Base-by-base conservation (phyloP, 2,329 filamentous ascomycete species). In the Colletotrichum sublineola region DNA sequence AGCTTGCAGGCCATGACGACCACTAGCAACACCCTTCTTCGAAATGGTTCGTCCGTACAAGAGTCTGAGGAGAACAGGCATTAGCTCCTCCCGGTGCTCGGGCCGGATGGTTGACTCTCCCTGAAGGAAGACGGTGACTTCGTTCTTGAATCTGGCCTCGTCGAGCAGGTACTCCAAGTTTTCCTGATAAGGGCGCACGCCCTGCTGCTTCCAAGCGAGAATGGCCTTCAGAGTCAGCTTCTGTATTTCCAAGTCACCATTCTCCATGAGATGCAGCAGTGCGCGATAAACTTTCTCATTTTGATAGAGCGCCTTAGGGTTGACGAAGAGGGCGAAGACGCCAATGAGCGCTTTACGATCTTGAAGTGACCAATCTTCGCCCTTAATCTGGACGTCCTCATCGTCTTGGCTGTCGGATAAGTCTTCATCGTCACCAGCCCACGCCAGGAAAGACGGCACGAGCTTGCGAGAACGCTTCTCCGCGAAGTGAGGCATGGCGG, bases 181-280 rank as follows among this genome's bases (percentile, higher is more conserved):
- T 76, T 98, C 95, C 77, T 95, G 90, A 78, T 98, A 97, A 0
- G 91, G 87, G 72, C 88, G 88, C 62, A 99, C 86, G 11, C 88
- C 90, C 2, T 92, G 87, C 70, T 93, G 89, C 80, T 97, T 98
- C 96, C 96, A 99, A 0, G 94, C 90, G 64, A 98, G 86, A 9
- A 99, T 89, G 11, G 93, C 93, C 80, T 95, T 95, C 46, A 99
- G 86, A 0, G 95, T 91, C 57, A 92, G 89, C 75, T 93, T 96
- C 80, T 99, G 96, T 20, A 97, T 90, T 75, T 98, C 96, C 4
- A 91, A 87, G 78, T 99, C 96, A 77, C 96, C 96, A 79, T 98
- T 97, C 55, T 91, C 90, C 75, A 98, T 86, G 31, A 98, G 86
- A 42, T 88, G 86, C 24, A 98, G 84, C 33, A 98, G 85, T 20